Evolutionary conservation across 805 yeast genomes (phyloP).

Genomic region (Metschnikowia dekortorum): DNA sequence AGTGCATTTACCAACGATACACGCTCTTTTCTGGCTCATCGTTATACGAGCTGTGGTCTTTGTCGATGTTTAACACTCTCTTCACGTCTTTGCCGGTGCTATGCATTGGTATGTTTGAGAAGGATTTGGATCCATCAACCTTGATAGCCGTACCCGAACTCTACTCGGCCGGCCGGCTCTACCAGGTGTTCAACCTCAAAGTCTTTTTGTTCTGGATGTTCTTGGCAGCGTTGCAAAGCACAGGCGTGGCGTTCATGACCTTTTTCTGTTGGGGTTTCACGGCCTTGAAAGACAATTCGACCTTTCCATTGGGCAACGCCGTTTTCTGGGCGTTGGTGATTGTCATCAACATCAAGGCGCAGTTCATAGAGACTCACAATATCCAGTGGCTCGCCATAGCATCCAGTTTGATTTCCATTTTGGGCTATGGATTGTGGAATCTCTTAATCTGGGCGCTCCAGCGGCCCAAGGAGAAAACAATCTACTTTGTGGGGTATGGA

Average conservation of each 20-base stretch:
- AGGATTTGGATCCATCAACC: constrained; percentile 84
- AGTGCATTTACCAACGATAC: constrained; percentile 78
- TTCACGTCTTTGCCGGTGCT: constrained; percentile 91
- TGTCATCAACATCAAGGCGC: constrained; percentile 73
- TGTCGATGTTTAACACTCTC: constrained; percentile 94
- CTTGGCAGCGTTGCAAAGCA: constrained; percentile 68
- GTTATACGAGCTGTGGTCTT: constrained; percentile 90
- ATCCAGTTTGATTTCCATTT: constrained; percentile 64
- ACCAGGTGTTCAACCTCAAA: constrained; percentile 65
- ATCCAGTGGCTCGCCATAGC: constrained; percentile 65
- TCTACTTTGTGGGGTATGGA: constrained; percentile 70
- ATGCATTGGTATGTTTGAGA: constrained; percentile 92
- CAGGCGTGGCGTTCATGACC: constrained; percentile 63
- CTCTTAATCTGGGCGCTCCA: constrained; percentile 70
- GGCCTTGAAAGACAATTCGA: constrained; percentile 65
- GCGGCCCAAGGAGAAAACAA: constrained; percentile 45
- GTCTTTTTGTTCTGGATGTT: constrained; percentile 76
- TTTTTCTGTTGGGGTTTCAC: constrained; percentile 68
- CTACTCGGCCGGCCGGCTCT: constrained; percentile 70
- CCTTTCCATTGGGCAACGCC: constrained; percentile 78
- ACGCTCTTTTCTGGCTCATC: constrained; percentile 92
- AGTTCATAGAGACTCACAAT: constrained; percentile 74
- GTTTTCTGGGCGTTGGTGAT: constrained; percentile 68
- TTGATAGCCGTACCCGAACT: constrained; percentile 88
- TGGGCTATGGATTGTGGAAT: constrained; percentile 87